Base-by-base conservation (phyloP, 2,329 filamentous ascomycete genomes). In the Neophaeococcomyces aloes region DNA sequence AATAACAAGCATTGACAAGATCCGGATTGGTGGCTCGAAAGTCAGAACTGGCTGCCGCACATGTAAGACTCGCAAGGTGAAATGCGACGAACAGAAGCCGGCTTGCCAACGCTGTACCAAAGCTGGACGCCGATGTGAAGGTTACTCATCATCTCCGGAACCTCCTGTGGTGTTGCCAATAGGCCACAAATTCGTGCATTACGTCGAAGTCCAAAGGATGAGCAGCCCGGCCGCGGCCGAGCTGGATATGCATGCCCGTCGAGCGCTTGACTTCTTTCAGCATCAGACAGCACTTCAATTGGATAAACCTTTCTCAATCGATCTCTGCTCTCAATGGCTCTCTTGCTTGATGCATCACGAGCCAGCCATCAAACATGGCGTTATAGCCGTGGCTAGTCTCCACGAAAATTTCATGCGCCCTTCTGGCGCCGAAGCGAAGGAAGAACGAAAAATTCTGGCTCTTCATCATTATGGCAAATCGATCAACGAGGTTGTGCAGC, bases 401-500 rank as follows among this genome's bases (percentile, higher is more conserved):
- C 57, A 60, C 40, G 57, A 60, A 44, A 48, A 52, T 21, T 56
- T 56, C 21, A 43, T 47, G 35, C 37, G 42, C 30, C 38, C 31
- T 17, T 37, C 50, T 33, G 27, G 37, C 25, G 36, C 39, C 14
- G 15, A 19, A 29, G 10, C 15, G 39, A 46, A 49, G 23, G 38
- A 49, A n/a, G 18, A 38, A 21, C 18, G 23, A 11, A 37, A 37
- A 21, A 17, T 38, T 21, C 69, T 70, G 31, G 63, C 61, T 8
- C 53, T 70, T 15, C 59, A 58, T 6, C 67, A 75, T 49, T 75
- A 75, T 50, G 68, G 68, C 45, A 66, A 66, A 42, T 67, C 72
- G 2, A 69, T 75, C 29, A 56, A 59, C 0, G 61, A 64, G 15
- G 48, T 74, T 19, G 47, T 57, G 2, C 47, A 46, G 7, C 50